phyloP scores from a whole-genome alignment of 441 rosid genomes.

The Euphorbia schlechtendalii region DNA sequence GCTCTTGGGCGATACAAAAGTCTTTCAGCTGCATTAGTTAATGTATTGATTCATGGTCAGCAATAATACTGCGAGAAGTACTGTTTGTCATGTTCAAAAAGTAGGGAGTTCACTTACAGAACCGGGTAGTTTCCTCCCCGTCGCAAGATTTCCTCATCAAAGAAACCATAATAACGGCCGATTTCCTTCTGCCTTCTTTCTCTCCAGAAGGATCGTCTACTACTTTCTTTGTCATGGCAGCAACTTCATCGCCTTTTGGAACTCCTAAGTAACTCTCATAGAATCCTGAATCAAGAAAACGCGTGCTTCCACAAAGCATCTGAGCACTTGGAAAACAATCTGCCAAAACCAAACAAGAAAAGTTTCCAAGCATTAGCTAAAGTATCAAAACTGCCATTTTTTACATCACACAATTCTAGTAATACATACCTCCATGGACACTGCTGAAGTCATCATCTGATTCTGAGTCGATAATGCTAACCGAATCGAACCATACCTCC shows the following conservation, averaged over 20 bases:
- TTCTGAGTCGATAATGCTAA: conserved; percentile 73
- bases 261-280: conserved; percentile 51
- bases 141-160: conserved; percentile 58
- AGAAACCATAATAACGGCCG: conserved; percentile 59
- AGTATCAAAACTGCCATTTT: not conserved
- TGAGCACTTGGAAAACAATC: conserved; percentile 46
- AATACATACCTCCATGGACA: conserved; percentile 44
- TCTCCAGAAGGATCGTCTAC: conserved; percentile 38
- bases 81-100: not conserved
- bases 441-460: conserved; percentile 70
- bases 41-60: conserved; percentile 8
- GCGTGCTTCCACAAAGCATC: conserved; percentile 36
- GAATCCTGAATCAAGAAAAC: conserved; percentile 38
- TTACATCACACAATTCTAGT: conserved; percentile 2
- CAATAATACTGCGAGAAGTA: not conserved
- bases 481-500: conserved; percentile 77
- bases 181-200: conserved; percentile 43
- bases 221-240: conserved; percentile 30
- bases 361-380: not conserved
- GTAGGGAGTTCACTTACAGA: conserved; percentile 28
- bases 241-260: conserved; percentile 16
- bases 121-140: conserved; percentile 36
- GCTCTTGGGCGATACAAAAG: conserved; percentile 52
- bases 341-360: conserved; percentile 19
- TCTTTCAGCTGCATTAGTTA: conserved; percentile 44